Evolutionary conservation across 345 rosid genomes (phyloP).

Genomic region (Salix suchowensis): DNA sequence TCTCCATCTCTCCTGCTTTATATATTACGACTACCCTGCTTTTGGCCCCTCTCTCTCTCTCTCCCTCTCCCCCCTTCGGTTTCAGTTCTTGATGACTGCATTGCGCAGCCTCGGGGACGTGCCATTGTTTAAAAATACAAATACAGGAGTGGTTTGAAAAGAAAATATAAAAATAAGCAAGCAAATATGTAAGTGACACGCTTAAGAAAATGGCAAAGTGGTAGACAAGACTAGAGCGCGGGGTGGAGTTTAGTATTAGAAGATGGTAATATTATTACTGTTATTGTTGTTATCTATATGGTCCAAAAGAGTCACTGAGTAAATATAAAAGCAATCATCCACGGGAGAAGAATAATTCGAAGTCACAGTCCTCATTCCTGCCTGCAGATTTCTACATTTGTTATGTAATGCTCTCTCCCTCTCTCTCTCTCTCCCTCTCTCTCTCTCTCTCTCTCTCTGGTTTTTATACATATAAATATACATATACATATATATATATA

Average conservation of each 20-base stretch:
- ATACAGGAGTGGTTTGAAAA: constrained; percentile 2
- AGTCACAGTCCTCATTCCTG: constrained; percentile 55
- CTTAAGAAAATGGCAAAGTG: neutral
- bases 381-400: constrained; percentile 43
- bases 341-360: constrained; percentile 77
- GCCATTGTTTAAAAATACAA: constrained; percentile 5
- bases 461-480: too few relatives aligned
- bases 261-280: neutral
- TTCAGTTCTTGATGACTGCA: constrained; percentile 23
- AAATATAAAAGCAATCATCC: constrained; percentile 46
- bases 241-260: too few relatives aligned
- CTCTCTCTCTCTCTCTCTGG: too few relatives aligned
- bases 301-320: constrained; percentile 31
- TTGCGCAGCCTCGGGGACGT: constrained; percentile 47
- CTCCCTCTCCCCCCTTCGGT: constrained; percentile 8
- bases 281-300: neutral
- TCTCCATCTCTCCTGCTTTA: neutral
- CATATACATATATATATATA: too few relatives aligned
- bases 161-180: neutral
- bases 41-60: neutral
- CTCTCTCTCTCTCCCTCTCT: neutral
- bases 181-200: neutral
- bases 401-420: constrained; percentile 7
- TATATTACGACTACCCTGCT: neutral
- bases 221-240: neutral